Evolutionary conservation across 2,329 filamentous ascomycete species (phyloP).

Genomic region (Fusarium agapanthi): DNA sequence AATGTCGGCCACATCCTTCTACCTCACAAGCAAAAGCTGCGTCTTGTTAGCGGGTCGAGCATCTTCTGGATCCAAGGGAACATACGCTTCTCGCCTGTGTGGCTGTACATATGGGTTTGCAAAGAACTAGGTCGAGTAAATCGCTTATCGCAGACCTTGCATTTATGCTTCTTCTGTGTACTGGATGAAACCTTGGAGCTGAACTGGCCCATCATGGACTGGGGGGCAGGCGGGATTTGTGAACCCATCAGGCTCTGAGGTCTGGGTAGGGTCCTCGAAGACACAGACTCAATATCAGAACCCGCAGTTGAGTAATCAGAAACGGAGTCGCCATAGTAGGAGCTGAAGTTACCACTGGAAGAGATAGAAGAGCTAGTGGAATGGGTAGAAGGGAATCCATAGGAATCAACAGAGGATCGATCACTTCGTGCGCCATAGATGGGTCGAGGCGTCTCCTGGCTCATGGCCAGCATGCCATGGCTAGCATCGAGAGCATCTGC

Average conservation of each 20-base stretch:
- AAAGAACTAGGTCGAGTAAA: conserved; percentile 94
- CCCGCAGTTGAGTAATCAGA: conserved; percentile 93
- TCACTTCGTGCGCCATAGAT: conserved; percentile 79
- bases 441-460: conserved; percentile 91
- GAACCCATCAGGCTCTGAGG: conserved; percentile 71
- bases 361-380: conserved; percentile 92
- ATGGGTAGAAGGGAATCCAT: conserved; percentile 87
- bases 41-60: conserved; percentile 6
- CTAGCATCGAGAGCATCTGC: conserved; percentile 92
- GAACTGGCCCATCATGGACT: conserved; percentile 99
- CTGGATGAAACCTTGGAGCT: conserved; percentile 95
- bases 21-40: conserved; percentile 93
- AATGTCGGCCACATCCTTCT: conserved; percentile 92
- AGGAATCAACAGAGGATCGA: conserved; percentile 82
- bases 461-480: conserved; percentile 94
- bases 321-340: conserved; percentile 86
- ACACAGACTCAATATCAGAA: conserved; percentile 84
- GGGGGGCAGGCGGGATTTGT: conserved; percentile 80
- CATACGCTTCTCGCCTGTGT: conserved; percentile 98
- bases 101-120: conserved; percentile 98
- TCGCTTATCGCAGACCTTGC: conserved; percentile 97
- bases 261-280: conserved; percentile 83
- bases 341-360: conserved; percentile 79
- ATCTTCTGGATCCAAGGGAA: conserved; percentile 38
- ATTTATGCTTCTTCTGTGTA: conserved; percentile 99